phyloP scores from a whole-genome alignment of 2,329 filamentous ascomycete genomes.

The Alternaria infectoria region DNA sequence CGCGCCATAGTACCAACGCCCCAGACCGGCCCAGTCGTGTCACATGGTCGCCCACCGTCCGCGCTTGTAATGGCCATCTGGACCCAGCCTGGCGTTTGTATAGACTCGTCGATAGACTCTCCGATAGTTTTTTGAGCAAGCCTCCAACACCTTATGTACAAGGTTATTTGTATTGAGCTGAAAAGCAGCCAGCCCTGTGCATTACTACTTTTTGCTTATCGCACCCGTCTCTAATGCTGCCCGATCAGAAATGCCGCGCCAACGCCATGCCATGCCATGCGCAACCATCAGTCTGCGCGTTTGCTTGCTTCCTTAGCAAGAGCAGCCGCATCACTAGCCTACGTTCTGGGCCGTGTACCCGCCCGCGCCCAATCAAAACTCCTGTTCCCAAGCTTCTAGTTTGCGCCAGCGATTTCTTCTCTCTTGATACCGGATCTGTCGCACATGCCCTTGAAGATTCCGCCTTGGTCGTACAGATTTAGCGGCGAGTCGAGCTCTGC shows the following conservation, averaged over 20 bases:
- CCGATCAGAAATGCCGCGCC: constrained; percentile 20
- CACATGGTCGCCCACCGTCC: neutral
- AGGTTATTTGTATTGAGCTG: neutral
- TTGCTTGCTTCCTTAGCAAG: constrained; percentile 4
- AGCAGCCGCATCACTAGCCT: constrained; percentile 19
- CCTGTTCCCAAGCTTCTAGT: constrained; percentile 6
- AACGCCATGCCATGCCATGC: constrained; percentile 30
- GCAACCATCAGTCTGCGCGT: constrained; percentile 8
- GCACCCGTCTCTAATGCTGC: constrained; percentile 3
- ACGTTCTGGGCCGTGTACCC: constrained; percentile 20
- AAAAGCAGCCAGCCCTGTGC: neutral
- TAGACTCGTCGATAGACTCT: neutral
- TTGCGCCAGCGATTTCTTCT: constrained; percentile 53
- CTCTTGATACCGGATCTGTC: constrained; percentile 78
- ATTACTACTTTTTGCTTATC: neutral
- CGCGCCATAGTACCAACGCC: constrained; percentile 3
- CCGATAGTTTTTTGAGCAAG: neutral
- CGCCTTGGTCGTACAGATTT: constrained; percentile 72
- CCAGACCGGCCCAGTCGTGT: neutral
- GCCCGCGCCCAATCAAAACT: constrained; percentile 6
- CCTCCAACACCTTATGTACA: neutral
- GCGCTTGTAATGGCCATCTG: constrained; percentile 1
- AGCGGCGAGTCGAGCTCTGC: constrained; percentile 83
- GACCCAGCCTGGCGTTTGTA: neutral
- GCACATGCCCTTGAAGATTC: constrained; percentile 90